Evolutionary conservation across 2,329 filamentous ascomycete genomes (phyloP), one percentile per base, ranked within the genome.

Genomic region (Bisporella sp.): DNA sequence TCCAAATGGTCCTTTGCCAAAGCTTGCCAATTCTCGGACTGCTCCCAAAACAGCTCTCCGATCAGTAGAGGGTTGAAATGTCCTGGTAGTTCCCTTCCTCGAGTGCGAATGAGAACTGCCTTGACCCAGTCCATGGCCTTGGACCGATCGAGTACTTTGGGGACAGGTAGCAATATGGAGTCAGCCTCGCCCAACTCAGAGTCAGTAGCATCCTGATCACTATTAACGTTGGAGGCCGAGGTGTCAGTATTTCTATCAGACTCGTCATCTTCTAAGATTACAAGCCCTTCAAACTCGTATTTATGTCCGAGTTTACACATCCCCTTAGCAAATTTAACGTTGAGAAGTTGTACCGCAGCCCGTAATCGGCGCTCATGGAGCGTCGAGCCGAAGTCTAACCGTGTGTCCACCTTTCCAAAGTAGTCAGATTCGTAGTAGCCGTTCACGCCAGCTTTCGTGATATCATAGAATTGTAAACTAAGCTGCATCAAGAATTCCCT

Each of bases 41-140:
- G 33, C 30, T 54, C 50, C 33, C 44, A 47, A 40, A 50, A 54
- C 4, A 54, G 37, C n/a, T 54, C 46, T 5, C 49, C 47, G 29
- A 54, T 52, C 5, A 50, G 28, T 3, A 54, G 45, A 11, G 53
- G 49, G 31, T 54, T 54, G 45, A 50, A 54, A 12, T 48, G 49
- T 6, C 53, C 53, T 5, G 46, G 13, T 0, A 54, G 41, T 31
- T 54, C 49, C 33, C 48, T 49, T 33, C 46, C 46, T 42, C 46
- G 29, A 13, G 31, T 48, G n/a, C 40, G 37, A 9, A 35, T 12
- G 5, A 43, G 13, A 5, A 33, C 31, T 11, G 28, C n/a, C 8
- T 28, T 32, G 29, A 43, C 41, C 46, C 46, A 48, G 6, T 12
- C 9, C 13, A 37, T n/a, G n/a, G 31, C 39, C 30, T 11, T n/a